These are phyloP conservation scores for Collybia sordida DNA, from an alignment of 768 basidiomycete genomes.

Conservation along the genomic window DNA sequence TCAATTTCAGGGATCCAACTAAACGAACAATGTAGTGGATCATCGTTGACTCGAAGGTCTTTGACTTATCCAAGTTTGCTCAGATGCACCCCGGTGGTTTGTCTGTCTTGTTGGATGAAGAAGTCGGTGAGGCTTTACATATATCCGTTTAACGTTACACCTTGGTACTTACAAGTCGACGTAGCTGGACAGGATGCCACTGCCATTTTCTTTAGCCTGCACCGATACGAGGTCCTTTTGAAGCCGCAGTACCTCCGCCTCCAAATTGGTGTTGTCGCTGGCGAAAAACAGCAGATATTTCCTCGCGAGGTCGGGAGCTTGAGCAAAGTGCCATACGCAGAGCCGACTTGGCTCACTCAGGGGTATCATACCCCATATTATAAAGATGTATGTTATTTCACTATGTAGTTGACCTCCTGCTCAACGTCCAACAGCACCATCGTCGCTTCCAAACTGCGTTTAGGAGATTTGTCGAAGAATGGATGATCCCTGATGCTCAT, in stretches of 20 bases:
- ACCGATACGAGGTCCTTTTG: constrained; percentile 80
- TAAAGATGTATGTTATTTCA: constrained; percentile 52
- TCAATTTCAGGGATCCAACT: not conserved
- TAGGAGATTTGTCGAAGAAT: constrained; percentile 71
- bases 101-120: constrained; percentile 72
- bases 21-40: constrained; percentile 56
- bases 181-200: constrained; percentile 87
- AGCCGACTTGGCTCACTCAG: constrained; percentile 76
- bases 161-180: not conserved
- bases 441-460: constrained; percentile 56
- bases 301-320: constrained; percentile 53
- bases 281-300: constrained; percentile 46
- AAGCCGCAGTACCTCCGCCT: constrained; percentile 75
- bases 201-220: constrained; percentile 85
- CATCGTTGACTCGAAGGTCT: constrained; percentile 62
- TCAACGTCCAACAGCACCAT: constrained; percentile 46
- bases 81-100: constrained; percentile 82
- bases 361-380: constrained; percentile 79
- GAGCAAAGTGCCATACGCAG: constrained; percentile 83
- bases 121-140: constrained; percentile 55
- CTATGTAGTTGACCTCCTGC: constrained; percentile 20
- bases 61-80: constrained; percentile 78
- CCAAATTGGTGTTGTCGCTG: constrained; percentile 69
- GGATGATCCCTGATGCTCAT: constrained; percentile 55
- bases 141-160: not conserved